A percentile compares a stretch with the other conserved stretches of the same genome.
phyloP scores from a whole-genome alignment of 306 rosid species.

The Carpinus viminea region DNA sequence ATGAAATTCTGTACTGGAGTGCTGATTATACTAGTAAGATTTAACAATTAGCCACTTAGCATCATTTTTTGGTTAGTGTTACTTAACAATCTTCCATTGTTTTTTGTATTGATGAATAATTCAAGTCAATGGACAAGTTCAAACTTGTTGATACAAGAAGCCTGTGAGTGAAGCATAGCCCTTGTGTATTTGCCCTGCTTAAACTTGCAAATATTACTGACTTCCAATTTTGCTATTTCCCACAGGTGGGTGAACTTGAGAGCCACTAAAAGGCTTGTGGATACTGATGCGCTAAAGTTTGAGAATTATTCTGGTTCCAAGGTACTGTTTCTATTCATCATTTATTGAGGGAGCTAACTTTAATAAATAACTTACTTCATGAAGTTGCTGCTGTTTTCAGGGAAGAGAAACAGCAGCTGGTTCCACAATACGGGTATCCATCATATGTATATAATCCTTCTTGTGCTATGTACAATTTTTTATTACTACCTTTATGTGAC shows the following conservation, averaged over 20 bases:
- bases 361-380: conserved; percentile 27
- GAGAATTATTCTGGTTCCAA: conserved; percentile 32
- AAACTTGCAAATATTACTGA: conserved; percentile 18
- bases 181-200: conserved; percentile 8
- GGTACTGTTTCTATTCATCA: conserved; percentile 35
- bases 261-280: conserved; percentile 56
- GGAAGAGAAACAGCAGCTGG: conserved; percentile 47
- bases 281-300: conserved; percentile 43
- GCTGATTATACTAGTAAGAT: conserved; percentile 1
- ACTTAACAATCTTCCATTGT: not conserved
- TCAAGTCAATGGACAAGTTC: conserved; percentile 51
- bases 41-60: conserved; percentile 1
- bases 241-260: conserved; percentile 68
- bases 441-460: conserved; percentile 2
- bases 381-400: conserved; percentile 31
- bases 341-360: conserved; percentile 17
- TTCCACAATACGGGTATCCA: conserved; percentile 48
- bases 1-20: conserved; percentile 14
- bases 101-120: conserved; percentile 27
- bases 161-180: conserved; percentile 54
- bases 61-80: conserved; percentile 14
- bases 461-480: conserved; percentile 1
- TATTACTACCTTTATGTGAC: conserved; percentile 17
- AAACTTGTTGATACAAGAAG: conserved; percentile 62
- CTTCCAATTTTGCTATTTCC: conserved; percentile 8